Evolutionary conservation across 1,139 yeast genomes (phyloP).

Genomic region (Geotrichum reessii): DNA sequence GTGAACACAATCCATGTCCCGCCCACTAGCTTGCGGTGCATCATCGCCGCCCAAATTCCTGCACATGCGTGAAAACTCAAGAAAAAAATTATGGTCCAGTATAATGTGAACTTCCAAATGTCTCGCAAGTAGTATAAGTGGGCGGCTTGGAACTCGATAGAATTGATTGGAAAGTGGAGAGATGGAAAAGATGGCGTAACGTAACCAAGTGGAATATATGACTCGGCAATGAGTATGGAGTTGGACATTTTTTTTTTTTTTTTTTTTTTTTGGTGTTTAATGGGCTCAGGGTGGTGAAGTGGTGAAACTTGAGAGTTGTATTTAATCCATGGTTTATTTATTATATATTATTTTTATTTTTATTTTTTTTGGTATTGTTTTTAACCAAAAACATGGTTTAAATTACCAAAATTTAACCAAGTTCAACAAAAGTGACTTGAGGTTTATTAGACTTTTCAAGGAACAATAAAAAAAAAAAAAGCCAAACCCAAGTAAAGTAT

Average conservation of each 20-base stretch:
- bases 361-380: background rate
- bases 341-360: too few species aligned
- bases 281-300: background rate
- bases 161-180: slow-evolving; percentile 60
- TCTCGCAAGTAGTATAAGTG: slow-evolving; percentile 64
- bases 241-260: background rate
- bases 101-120: slow-evolving; percentile 78
- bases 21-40: slow-evolving; percentile 41
- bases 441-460: too few species aligned
- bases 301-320: background rate
- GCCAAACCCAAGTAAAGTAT: background rate
- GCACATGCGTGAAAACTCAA: slow-evolving; percentile 56
- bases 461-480: too few species aligned
- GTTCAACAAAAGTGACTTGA: background rate
- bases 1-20: slow-evolving; percentile 42
- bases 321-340: background rate
- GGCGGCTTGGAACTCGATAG: slow-evolving; percentile 44
- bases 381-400: background rate
- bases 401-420: background rate
- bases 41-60: slow-evolving; percentile 56
- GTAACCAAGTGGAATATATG: slow-evolving; percentile 71
- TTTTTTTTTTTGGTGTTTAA: background rate
- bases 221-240: slow-evolving; percentile 7
- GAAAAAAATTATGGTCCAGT: slow-evolving; percentile 72
- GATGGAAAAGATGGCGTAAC: slow-evolving; percentile 76